These are phyloP conservation scores for Yarrowia bubula DNA, from an alignment of 805 yeast genomes.

Conservation along the genomic window DNA sequence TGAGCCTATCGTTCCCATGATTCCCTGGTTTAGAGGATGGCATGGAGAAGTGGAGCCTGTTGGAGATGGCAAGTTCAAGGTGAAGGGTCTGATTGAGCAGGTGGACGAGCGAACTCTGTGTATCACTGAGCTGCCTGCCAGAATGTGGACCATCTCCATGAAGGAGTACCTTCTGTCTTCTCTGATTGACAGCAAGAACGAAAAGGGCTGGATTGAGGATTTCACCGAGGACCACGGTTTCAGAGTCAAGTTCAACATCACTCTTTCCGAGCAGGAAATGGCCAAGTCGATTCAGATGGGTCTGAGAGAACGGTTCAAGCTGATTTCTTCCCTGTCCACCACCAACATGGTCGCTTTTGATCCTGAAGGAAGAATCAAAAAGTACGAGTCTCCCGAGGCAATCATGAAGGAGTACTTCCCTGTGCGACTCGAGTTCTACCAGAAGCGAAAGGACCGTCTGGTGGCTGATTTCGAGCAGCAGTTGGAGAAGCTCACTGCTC, in stretches of 20 bases:
- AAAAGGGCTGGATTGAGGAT: conserved; percentile 77
- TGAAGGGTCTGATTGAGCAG: conserved; percentile 79
- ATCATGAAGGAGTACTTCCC: conserved; percentile 81
- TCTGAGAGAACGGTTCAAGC: conserved; percentile 77
- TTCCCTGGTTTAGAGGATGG: conserved; percentile 97
- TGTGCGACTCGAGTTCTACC: conserved; percentile 85
- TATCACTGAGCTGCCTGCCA: conserved; percentile 89
- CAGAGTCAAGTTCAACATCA: conserved; percentile 75
- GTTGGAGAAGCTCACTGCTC: conserved; percentile 70
- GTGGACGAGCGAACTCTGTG: conserved; percentile 76
- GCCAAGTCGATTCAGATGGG: conserved; percentile 71
- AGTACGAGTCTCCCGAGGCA: conserved; percentile 70
- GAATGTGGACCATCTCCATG: conserved; percentile 87
- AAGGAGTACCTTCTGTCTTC: conserved; percentile 80
- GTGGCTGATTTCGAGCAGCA: conserved; percentile 67
- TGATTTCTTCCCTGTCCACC: conserved; percentile 63
- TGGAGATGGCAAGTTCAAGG: conserved; percentile 62
- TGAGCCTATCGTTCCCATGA: conserved; percentile 67
- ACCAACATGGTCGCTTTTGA: conserved; percentile 96
- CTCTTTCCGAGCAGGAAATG: conserved; percentile 78
- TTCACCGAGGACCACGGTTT: conserved; percentile 91
- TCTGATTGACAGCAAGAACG: conserved; percentile 50
- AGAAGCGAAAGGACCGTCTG: conserved; percentile 81
- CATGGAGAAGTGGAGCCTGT: conserved; percentile 70
- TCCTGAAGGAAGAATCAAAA: conserved; percentile 79